phyloP scores from a whole-genome alignment of 2,329 filamentous ascomycete genomes.

The Phoma sp. region DNA sequence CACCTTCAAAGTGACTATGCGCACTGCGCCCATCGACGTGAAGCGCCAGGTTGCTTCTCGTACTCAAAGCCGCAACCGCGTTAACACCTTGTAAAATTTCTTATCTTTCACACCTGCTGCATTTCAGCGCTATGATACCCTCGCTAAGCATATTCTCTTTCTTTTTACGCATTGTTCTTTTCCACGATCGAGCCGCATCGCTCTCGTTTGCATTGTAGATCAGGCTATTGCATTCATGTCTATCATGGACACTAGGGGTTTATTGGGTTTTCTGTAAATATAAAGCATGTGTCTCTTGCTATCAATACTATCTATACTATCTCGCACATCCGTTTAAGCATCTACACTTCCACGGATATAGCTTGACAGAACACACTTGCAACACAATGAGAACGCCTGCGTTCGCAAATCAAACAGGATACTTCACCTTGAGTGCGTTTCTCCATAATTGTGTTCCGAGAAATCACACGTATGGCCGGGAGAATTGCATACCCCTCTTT shows the following conservation, averaged over 20 bases:
- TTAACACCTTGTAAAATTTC: slow-evolving; percentile 37
- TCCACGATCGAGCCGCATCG: slow-evolving; percentile 3
- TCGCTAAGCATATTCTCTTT: slow-evolving; percentile 5
- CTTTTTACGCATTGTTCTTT: not conserved
- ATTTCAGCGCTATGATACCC: slow-evolving; percentile 19
- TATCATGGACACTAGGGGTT: not conserved
- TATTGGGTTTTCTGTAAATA: not conserved
- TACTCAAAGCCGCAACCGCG: slow-evolving; percentile 36
- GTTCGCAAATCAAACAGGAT: not conserved
- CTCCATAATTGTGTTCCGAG: no score
- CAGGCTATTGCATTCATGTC: not conserved
- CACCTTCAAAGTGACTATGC: slow-evolving; percentile 48
- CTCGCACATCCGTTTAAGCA: not conserved
- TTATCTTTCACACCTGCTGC: slow-evolving; percentile 6
- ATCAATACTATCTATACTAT: not conserved
- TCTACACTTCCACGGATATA: not conserved
- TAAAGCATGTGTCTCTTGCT: not conserved
- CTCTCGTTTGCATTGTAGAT: slow-evolving; percentile 10
- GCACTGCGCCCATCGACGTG: slow-evolving; percentile 43
- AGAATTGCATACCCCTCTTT: not conserved
- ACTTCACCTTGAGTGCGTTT: no score
- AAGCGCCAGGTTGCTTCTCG: slow-evolving; percentile 44
- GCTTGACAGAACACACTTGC: not conserved
- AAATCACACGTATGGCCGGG: no score
- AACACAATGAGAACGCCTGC: no score